A percentile compares a stretch with the other conserved stretches of the same genome.
These are phyloP conservation scores for Alternaria incomplexa DNA, from an alignment of 2,329 filamentous ascomycete genomes.

Conservation along the genomic window DNA sequence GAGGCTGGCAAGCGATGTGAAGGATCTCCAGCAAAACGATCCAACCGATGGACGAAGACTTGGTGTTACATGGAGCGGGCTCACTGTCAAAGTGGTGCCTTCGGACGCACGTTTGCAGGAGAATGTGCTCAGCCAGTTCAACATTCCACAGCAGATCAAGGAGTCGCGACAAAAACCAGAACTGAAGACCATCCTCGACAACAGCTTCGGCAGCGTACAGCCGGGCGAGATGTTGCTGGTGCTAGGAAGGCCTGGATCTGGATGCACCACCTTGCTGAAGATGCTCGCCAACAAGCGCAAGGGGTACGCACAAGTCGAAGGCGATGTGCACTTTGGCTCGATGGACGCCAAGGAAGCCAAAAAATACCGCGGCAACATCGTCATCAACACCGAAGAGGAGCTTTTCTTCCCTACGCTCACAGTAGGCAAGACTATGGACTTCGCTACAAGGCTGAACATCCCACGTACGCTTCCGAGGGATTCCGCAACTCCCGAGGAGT, in stretches of 20 bases:
- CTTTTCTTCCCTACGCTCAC: conserved; percentile 60
- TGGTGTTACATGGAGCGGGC: conserved; percentile 74
- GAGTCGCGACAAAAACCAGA: conserved; percentile 55
- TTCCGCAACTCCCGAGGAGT: conserved; percentile 52
- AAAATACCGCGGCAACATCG: conserved; percentile 79
- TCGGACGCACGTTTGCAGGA: conserved; percentile 69
- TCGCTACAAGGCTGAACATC: conserved; percentile 64
- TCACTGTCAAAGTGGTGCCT: conserved; percentile 73
- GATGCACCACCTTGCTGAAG: conserved; percentile 68
- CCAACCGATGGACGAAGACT: conserved; percentile 18
- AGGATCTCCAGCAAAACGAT: conserved; percentile 23
- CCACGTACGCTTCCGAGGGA: conserved; percentile 62
- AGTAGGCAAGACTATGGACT: conserved; percentile 60
- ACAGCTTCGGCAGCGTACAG: conserved; percentile 69
- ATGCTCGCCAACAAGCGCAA: conserved; percentile 57
- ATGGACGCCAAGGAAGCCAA: conserved; percentile 74
- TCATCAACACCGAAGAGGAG: conserved; percentile 64
- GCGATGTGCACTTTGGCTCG: conserved; percentile 56
- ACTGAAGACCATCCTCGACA: conserved; percentile 65
- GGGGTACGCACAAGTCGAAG: conserved; percentile 78
- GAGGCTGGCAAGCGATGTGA: conserved; percentile 28
- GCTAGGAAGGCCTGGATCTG: conserved; percentile 65
- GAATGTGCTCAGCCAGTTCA: conserved; percentile 59
- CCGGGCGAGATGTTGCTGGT: conserved; percentile 77
- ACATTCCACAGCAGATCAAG: conserved; percentile 48